Conservation (phyloP, 1,139 yeast genomes). For the Saccharomyces hybrid region DNA sequence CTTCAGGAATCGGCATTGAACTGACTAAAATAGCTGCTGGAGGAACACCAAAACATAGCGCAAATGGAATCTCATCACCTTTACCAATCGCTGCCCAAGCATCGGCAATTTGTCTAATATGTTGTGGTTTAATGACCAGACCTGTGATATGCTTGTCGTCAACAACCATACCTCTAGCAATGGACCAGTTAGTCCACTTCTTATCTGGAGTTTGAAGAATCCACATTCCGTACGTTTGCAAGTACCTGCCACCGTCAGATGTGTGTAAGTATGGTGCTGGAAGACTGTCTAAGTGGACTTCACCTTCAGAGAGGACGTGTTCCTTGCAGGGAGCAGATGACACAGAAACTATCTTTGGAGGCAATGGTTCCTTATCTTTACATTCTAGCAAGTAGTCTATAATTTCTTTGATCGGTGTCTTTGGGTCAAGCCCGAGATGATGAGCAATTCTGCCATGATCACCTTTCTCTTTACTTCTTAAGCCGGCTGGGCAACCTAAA, state of each 20-base stretch:
- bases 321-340: conserved; percentile 16
- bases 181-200: conserved; percentile 25
- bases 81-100: conserved; percentile 20
- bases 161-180: conserved; percentile 21
- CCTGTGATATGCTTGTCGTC: conserved; percentile 20
- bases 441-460: conserved; percentile 24
- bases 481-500: conserved; percentile 18
- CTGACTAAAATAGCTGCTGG: conserved; percentile 24
- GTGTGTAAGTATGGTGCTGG: conserved; percentile 19
- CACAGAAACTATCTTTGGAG: conserved; percentile 10
- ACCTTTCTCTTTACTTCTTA: conserved; percentile 9
- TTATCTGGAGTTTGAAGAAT: conserved; percentile 22
- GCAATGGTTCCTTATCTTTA: conserved; percentile 10
- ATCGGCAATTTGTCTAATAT: conserved; percentile 20
- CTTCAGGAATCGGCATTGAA: conserved; percentile 26
- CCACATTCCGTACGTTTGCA: conserved; percentile 26
- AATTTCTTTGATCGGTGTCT: conserved; percentile 17
- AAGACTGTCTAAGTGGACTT: conserved; percentile 13
- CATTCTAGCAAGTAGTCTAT: conserved; percentile 15
- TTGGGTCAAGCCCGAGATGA: conserved; percentile 18
- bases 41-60: conserved; percentile 25
- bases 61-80: conserved; percentile 16
- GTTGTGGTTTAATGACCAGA: conserved; percentile 21
- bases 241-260: conserved; percentile 21
- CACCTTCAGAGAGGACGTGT: conserved; percentile 13